Base-by-base conservation (phyloP, 441 rosid genomes). In the Populus hybrid region DNA sequence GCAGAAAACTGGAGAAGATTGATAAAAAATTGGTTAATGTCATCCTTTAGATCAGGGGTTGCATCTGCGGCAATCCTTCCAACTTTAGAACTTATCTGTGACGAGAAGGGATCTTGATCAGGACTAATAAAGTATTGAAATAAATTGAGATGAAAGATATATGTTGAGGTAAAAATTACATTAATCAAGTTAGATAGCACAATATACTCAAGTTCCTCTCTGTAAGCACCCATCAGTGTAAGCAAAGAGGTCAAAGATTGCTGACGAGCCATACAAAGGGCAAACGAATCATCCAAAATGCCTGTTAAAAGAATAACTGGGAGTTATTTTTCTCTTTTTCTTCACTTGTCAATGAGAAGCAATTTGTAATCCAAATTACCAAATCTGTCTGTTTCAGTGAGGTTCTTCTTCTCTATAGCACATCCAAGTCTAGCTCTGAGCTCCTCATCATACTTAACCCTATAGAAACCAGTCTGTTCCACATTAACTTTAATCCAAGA, bases 181-280 rank as follows among this genome's bases (percentile, higher is more conserved):
- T 26, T 78, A 45, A 92, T 93, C 84, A 93, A 87, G 89, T 94
- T 92, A 33, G 97, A 93, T 64, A 94, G 82, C 77, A 94, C 98
- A 0, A 90, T 92, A 75, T 94, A 93, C 68, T 94, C 94, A 21
- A 81, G 87, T 78, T 96, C 99, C 84, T 90, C 88, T 82, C 90
- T 85, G 85, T 91, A 92, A 80, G 97, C 90, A 75, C 84, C 83
- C 88, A 89, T 91, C 83, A 96, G 80, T 79, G 90, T 88, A 71
- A 96, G 93, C 90, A 94, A 88, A 42, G 97, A 92, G 53, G 93
- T 88, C 78, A 94, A 77, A 73, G 98, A 85, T 78, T 85, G 94
- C 79, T 90, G 92, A 79, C 96, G 85, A 83, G 99, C 99, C 98
- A 90, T 93, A 71, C 89, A 92, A 78, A 94, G 98, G 75, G 98